These are phyloP conservation scores for Incumbomyces lentus DNA, from an alignment of 2,329 filamentous ascomycete species.

Conservation along the genomic window DNA sequence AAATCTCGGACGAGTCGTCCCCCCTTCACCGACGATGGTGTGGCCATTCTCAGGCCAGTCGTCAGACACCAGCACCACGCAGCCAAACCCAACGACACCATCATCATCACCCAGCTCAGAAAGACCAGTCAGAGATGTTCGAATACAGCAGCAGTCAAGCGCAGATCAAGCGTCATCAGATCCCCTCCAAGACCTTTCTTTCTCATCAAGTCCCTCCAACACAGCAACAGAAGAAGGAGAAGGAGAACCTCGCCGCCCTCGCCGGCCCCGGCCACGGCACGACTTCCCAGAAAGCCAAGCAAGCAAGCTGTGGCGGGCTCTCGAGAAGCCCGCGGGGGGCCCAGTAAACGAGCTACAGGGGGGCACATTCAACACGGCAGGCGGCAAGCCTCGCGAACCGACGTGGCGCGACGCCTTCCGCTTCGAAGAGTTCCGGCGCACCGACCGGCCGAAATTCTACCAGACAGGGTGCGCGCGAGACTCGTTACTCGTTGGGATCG, in stretches of 20 bases:
- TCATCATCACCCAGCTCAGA: too few species aligned
- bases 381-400: slow-evolving; percentile 39
- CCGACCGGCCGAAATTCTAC: slow-evolving; percentile 63
- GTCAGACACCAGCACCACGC: slow-evolving; percentile 1
- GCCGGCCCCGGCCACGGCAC: slow-evolving; percentile 27
- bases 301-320: slow-evolving; percentile 38
- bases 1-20: too few species aligned
- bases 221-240: slow-evolving; percentile 14
- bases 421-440: slow-evolving; percentile 49
- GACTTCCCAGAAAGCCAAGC: slow-evolving; percentile 36
- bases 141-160: too few species aligned
- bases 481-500: slow-evolving; percentile 73
- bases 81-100: neutral
- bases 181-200: too few species aligned
- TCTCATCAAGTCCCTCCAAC: slow-evolving; percentile 3
- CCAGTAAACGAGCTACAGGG: slow-evolving; percentile 47
- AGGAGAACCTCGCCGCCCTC: slow-evolving; percentile 4
- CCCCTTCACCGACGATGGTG: neutral
- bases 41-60: neutral
- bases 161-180: too few species aligned
- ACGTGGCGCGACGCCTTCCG: slow-evolving; percentile 38
- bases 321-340: slow-evolving; percentile 35
- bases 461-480: slow-evolving; percentile 76
- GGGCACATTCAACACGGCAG: slow-evolving; percentile 50
- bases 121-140: too few species aligned